Conservation (phyloP, 352 stramenopile species). For the Globisporangium mamillatum region DNA sequence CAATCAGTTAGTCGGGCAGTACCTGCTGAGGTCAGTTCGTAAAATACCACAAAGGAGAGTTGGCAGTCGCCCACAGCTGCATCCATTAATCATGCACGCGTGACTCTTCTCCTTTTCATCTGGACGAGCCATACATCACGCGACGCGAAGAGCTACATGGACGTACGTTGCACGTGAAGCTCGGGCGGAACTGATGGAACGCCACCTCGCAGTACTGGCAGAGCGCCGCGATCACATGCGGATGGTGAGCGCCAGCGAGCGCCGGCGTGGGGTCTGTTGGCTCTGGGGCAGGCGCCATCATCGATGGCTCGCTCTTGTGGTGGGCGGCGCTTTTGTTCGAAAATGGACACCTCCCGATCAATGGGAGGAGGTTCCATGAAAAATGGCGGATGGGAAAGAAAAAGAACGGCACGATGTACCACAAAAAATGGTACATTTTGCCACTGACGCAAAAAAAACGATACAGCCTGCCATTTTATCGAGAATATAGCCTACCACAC, state of each 20-base stretch:
- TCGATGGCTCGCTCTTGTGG: not conserved
- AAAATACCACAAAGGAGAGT: not conserved
- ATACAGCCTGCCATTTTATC: not conserved
- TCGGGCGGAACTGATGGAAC: constrained; percentile 37
- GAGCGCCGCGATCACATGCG: constrained; percentile 17
- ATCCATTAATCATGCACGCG: not conserved
- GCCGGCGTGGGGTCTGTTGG: not conserved
- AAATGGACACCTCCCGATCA: not conserved
- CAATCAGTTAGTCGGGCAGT: not conserved
- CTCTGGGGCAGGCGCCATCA: not conserved
- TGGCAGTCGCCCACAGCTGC: not conserved
- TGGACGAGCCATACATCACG: not conserved
- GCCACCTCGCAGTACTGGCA: constrained; percentile 43
- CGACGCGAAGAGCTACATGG: not conserved
- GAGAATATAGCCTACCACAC: constrained; percentile 5
- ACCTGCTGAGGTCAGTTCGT: not conserved
- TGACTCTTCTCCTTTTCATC: not conserved
- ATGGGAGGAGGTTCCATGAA: constrained; percentile 3
- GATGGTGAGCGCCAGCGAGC: not conserved
- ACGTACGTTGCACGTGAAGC: constrained; percentile 41
- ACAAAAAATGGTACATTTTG: not conserved
- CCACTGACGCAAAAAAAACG: not conserved
- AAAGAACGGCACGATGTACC: not conserved
- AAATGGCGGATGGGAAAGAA: not conserved
- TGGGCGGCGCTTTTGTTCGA: constrained; percentile 2